phyloP scores from a whole-genome alignment of 805 yeast species.

The Maudiozyma bulderi region DNA sequence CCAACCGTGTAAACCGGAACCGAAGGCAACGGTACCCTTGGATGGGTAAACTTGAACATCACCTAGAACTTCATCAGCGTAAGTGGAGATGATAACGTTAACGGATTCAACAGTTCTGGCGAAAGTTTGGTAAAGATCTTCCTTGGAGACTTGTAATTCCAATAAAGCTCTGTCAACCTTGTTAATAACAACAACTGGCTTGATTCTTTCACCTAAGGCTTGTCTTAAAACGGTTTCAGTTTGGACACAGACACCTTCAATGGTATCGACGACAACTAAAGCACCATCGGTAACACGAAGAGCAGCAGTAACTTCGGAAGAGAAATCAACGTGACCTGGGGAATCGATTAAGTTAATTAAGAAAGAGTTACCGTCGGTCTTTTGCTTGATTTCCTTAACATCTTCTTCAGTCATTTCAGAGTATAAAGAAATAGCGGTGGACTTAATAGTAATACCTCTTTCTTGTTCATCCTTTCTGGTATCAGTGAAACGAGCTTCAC shows the following conservation, averaged over 20 bases:
- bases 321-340: slow-evolving; percentile 92
- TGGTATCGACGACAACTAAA: slow-evolving; percentile 96
- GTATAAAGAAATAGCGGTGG: slow-evolving; percentile 95
- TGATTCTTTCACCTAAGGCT: slow-evolving; percentile 97
- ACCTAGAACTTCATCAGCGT: slow-evolving; percentile 83
- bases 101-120: slow-evolving; percentile 99
- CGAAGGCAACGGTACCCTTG: slow-evolving; percentile 97
- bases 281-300: slow-evolving; percentile 99
- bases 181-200: slow-evolving; percentile 97
- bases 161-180: slow-evolving; percentile 99
- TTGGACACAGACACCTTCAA: slow-evolving; percentile 99
- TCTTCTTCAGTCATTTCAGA: slow-evolving; percentile 74
- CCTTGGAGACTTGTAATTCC: slow-evolving; percentile 98
- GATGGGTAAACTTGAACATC: slow-evolving; percentile 98
- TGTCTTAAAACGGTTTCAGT: slow-evolving; percentile 99
- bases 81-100: slow-evolving; percentile 94
- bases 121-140: slow-evolving; percentile 96
- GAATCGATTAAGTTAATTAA: slow-evolving; percentile 97
- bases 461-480: slow-evolving; percentile 61
- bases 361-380: slow-evolving; percentile 82
- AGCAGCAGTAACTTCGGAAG: slow-evolving; percentile 91
- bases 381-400: slow-evolving; percentile 82
- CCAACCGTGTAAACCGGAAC: slow-evolving; percentile 99
- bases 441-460: slow-evolving; percentile 92
- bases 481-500: slow-evolving; percentile 99